Evolutionary conservation across 139 green algal species (phyloP).

Genomic region (Eudorina sp.): DNA sequence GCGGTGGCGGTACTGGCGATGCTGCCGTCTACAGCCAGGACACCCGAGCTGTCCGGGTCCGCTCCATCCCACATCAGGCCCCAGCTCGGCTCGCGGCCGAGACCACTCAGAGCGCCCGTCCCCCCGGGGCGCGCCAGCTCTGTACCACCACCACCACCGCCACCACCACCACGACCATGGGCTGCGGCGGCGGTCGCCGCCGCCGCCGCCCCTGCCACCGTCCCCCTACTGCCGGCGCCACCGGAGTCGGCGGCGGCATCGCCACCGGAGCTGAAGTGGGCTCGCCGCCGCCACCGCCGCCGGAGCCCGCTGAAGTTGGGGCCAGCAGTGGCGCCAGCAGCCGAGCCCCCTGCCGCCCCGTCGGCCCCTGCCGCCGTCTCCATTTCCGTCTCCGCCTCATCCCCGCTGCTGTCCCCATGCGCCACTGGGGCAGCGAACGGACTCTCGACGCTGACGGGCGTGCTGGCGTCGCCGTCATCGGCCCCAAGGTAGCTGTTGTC

Average conservation of each 20-base stretch:
- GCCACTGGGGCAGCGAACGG: neutral
- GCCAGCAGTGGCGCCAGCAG: neutral
- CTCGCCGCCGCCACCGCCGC: neutral
- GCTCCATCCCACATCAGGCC: neutral
- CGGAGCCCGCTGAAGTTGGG: neutral
- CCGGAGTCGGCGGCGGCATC: neutral
- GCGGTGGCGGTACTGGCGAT: too few relatives aligned
- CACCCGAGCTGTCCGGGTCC: neutral
- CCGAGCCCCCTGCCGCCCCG: neutral
- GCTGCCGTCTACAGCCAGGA: neutral
- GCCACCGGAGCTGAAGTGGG: neutral
- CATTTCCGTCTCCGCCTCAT: neutral
- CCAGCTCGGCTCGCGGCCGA: neutral
- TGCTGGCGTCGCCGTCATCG: neutral
- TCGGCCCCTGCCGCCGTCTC: neutral
- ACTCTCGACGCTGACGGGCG: neutral
- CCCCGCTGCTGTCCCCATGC: neutral
- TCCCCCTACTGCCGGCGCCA: too few relatives aligned
- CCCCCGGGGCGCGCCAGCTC: too few relatives aligned
- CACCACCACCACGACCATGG: too few relatives aligned
- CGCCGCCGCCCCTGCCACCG: neutral
- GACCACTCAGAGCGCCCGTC: too few relatives aligned
- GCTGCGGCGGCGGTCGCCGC: neutral
- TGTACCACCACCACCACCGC: too few relatives aligned
- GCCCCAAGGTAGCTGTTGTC: neutral